Evolutionary conservation across 2,329 filamentous ascomycete genomes (phyloP).

Genomic region (Delphinella strobiligena): DNA sequence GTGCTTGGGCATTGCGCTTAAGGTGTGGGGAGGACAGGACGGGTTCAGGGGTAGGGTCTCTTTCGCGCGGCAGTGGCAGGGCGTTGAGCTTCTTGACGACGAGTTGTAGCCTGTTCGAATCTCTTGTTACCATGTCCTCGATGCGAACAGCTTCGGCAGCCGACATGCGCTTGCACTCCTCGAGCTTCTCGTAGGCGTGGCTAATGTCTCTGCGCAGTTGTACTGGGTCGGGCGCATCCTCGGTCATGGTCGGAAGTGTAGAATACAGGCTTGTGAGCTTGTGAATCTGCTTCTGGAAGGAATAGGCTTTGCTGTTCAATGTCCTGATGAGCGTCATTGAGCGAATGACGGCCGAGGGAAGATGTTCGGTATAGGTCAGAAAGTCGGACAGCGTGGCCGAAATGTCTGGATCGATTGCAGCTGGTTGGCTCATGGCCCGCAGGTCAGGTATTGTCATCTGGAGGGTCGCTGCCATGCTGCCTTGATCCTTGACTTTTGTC

Average conservation of each 20-base stretch:
- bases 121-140: constrained; percentile 21
- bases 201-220: constrained; percentile 45
- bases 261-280: constrained; percentile 36
- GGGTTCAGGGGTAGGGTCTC: constrained; percentile 43
- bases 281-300: constrained; percentile 33
- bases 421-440: constrained; percentile 4
- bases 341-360: constrained; percentile 51
- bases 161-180: constrained; percentile 24
- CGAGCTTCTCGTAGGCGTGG: constrained; percentile 35
- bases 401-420: constrained; percentile 44
- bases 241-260: constrained; percentile 37
- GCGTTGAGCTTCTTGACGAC: constrained; percentile 51
- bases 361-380: constrained; percentile 58
- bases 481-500: too few relatives aligned
- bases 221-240: constrained; percentile 39
- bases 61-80: constrained; percentile 47
- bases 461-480: constrained; percentile 7
- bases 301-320: constrained; percentile 33
- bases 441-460: constrained; percentile 11
- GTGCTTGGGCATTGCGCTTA: constrained; percentile 7
- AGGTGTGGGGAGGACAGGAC: constrained; percentile 20
- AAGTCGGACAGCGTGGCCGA: constrained; percentile 56
- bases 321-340: constrained; percentile 50
- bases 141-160: constrained; percentile 21
- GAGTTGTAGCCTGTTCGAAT: constrained; percentile 41